phyloP scores from a whole-genome alignment of 257 asterid species.

The Solanum ossicruentum region DNA sequence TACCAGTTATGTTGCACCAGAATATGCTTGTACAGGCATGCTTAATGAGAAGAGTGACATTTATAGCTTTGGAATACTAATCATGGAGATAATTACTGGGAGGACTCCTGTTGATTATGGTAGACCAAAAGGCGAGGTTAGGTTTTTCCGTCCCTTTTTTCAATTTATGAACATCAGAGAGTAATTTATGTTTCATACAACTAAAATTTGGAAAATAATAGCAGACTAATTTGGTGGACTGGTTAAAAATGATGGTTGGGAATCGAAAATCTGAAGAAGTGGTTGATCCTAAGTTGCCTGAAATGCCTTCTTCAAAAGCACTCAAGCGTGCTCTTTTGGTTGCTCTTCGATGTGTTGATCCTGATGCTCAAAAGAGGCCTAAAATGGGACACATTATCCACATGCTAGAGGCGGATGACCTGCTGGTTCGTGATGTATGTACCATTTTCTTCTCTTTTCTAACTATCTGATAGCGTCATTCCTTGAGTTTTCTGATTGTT shows the following conservation, averaged over 20 bases:
- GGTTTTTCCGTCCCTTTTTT: not conserved
- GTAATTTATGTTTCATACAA: not conserved
- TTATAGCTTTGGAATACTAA: constrained; percentile 85
- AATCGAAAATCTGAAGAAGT: constrained; percentile 85
- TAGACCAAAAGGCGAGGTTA: constrained; percentile 77
- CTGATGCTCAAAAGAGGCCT: constrained; percentile 92
- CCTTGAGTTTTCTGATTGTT: not conserved
- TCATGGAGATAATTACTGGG: constrained; percentile 90
- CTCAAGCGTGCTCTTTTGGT: constrained; percentile 79
- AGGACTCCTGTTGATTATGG: constrained; percentile 80
- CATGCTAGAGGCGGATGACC: constrained; percentile 89
- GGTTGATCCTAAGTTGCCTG: constrained; percentile 74
- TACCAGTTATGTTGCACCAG: constrained; percentile 90
- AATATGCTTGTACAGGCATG: constrained; percentile 95
- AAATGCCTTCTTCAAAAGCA: constrained; percentile 64
- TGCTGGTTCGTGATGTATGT: constrained; percentile 59
- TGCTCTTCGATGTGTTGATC: constrained; percentile 93
- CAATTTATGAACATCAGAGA: not conserved
- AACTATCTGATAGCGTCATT: not conserved
- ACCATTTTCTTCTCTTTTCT: not conserved
- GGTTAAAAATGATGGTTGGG: constrained; percentile 90
- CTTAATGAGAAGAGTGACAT: constrained; percentile 86
- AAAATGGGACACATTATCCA: constrained; percentile 87
- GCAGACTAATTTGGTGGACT: constrained; percentile 82
- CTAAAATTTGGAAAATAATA: constrained; percentile 1